Percentiles rank a stretch among this genome's conserved stretches.
Conservation (phyloP, 176 grass and related monocot genomes). For the Pharus latifolius region DNA sequence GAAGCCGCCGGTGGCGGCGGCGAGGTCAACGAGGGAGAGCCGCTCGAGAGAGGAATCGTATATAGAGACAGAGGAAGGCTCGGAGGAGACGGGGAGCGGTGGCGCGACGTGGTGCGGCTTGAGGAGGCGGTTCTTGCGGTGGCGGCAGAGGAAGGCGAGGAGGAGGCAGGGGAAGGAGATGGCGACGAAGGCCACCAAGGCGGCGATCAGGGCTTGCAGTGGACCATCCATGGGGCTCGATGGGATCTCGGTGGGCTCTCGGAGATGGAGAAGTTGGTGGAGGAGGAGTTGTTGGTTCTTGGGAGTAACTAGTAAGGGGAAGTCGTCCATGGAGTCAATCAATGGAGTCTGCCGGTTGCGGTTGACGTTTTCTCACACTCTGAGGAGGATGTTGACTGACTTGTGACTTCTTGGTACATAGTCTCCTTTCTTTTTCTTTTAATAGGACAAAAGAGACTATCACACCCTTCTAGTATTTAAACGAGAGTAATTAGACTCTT, state of each 20-base stretch:
- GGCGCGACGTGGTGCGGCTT: neutral
- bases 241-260: neutral
- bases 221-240: constrained; percentile 26
- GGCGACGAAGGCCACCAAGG: constrained; percentile 14
- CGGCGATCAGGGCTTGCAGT: constrained; percentile 20
- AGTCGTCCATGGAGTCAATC: constrained; percentile 27
- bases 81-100: neutral
- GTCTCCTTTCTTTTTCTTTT: too few species aligned
- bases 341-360: neutral
- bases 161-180: constrained; percentile 32
- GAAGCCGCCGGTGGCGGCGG: constrained; percentile 59
- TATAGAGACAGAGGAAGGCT: neutral
- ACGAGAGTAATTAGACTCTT: too few species aligned
- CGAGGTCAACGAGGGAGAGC: constrained; percentile 55
- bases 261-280: neutral
- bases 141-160: constrained; percentile 30
- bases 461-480: too few species aligned
- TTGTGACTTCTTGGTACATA: too few species aligned
- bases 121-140: neutral
- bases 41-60: constrained; percentile 36
- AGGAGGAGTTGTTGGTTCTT: neutral
- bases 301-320: neutral
- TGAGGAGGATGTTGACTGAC: too few species aligned
- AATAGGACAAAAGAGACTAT: too few species aligned
- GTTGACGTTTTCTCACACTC: constrained; percentile 1